Conservation (phyloP, 1,139 yeast genomes). For the Pichia sp. region DNA sequence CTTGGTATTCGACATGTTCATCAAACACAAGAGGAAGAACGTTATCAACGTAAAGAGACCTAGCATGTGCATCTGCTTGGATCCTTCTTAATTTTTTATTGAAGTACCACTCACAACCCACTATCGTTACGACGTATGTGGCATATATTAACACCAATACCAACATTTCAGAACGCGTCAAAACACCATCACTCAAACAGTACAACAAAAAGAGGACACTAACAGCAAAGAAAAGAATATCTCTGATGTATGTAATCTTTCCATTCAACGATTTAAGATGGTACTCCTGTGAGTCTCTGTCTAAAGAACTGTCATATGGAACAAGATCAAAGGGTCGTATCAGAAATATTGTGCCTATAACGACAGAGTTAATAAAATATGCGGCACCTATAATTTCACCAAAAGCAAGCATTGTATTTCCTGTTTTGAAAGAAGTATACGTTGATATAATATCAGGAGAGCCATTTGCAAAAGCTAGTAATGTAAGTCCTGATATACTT, state of each 20-base stretch:
- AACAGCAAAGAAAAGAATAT: slow-evolving; percentile 43
- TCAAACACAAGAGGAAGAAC: slow-evolving; percentile 15
- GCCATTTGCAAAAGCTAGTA: slow-evolving; percentile 55
- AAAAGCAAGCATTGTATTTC: slow-evolving; percentile 43
- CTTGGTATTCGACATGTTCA: slow-evolving; percentile 22
- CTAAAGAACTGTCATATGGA: slow-evolving; percentile 4
- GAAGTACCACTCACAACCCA: slow-evolving; percentile 34
- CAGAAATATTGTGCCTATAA: slow-evolving; percentile 44
- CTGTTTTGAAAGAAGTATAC: slow-evolving; percentile 43
- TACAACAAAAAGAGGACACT: slow-evolving; percentile 38
- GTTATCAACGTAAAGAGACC: slow-evolving; percentile 22
- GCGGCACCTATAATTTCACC: slow-evolving; percentile 55
- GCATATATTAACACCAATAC: slow-evolving; percentile 45
- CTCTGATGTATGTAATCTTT: slow-evolving; percentile 42
- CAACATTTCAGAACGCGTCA: slow-evolving; percentile 41
- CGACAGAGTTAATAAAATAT: slow-evolving; percentile 44
- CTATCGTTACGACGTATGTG: slow-evolving; percentile 45
- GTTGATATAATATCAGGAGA: slow-evolving; percentile 54
- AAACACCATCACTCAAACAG: slow-evolving; percentile 38
- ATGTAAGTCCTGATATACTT: slow-evolving; percentile 50
- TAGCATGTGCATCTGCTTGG: slow-evolving; percentile 15
- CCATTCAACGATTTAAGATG: slow-evolving; percentile 18
- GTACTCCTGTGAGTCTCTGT: slow-evolving; percentile 8
- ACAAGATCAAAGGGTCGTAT: slow-evolving; percentile 42
- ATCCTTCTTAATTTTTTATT: slow-evolving; percentile 4